These are phyloP conservation scores for Amphicarpaea edgeworthii DNA, from an alignment of 306 rosid species.

Conservation along the genomic window DNA sequence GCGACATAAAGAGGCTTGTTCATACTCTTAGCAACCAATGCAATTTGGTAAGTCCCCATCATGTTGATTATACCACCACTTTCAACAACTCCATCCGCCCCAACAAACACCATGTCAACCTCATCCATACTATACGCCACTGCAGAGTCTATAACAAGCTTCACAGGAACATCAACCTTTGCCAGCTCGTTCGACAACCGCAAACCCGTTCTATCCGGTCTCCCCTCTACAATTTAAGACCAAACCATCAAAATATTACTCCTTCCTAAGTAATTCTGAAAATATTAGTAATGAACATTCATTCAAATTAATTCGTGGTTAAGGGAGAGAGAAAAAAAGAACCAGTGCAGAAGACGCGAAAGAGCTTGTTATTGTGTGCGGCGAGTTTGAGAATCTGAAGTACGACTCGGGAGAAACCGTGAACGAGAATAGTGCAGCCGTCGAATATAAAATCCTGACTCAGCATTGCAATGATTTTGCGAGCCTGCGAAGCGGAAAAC, in stretches of 20 bases:
- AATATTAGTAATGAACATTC: background rate
- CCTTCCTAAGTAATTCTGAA: background rate
- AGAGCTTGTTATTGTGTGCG: conserved; percentile 79
- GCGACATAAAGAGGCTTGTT: conserved; percentile 92
- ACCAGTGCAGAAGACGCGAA: conserved; percentile 96
- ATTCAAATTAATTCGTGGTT: no score
- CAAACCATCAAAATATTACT: background rate
- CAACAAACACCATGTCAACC: conserved; percentile 95
- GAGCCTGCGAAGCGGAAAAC: conserved; percentile 66
- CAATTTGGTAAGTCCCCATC: conserved; percentile 98
- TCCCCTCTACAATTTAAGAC: conserved; percentile 78
- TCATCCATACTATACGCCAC: conserved; percentile 96
- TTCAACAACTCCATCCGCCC: conserved; percentile 98
- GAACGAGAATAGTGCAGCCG: conserved; percentile 95
- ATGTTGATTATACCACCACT: conserved; percentile 96
- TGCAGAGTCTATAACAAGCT: conserved; percentile 94
- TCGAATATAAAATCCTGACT: conserved; percentile 91
- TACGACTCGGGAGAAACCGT: conserved; percentile 94
- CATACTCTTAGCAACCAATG: conserved; percentile 89
- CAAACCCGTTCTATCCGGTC: conserved; percentile 89
- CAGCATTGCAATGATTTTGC: conserved; percentile 86
- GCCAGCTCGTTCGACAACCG: conserved; percentile 79
- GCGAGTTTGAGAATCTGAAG: conserved; percentile 83
- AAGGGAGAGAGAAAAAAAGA: background rate
- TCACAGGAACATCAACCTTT: conserved; percentile 91